These are phyloP conservation scores for Kluyveromyces sp. DNA, from an alignment of 1,139 yeast species.

Conservation along the genomic window DNA sequence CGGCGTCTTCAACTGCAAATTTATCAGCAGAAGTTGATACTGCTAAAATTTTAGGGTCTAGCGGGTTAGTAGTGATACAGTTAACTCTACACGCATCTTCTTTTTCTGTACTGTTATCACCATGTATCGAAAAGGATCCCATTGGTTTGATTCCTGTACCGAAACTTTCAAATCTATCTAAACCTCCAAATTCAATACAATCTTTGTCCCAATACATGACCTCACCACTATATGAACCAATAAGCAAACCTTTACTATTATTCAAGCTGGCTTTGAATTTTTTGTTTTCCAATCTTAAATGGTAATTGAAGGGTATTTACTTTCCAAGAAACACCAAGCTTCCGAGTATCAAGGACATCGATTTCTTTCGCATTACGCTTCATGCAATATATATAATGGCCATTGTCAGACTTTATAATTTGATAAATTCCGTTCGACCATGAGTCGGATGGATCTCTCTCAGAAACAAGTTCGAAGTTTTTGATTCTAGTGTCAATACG, in stretches of 20 bases:
- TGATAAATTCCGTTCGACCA: slow-evolving; percentile 20
- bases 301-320: slow-evolving; percentile 19
- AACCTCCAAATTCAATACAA: slow-evolving; percentile 25
- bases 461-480: slow-evolving; percentile 3
- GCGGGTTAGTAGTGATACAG: slow-evolving; percentile 16
- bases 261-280: slow-evolving; percentile 19
- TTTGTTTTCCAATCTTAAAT: slow-evolving; percentile 17
- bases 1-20: slow-evolving; percentile 5
- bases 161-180: slow-evolving; percentile 6
- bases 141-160: slow-evolving; percentile 6
- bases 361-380: slow-evolving; percentile 18
- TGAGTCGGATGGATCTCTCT: slow-evolving; percentile 1
- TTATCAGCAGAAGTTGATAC: slow-evolving; percentile 17
- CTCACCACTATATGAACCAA: slow-evolving; percentile 18
- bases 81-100: slow-evolving; percentile 11
- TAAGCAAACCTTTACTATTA: slow-evolving; percentile 14
- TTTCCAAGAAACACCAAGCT: slow-evolving; percentile 1
- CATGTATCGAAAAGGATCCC: not conserved
- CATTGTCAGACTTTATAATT: slow-evolving; percentile 21
- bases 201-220: slow-evolving; percentile 21
- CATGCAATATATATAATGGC: slow-evolving; percentile 20
- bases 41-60: slow-evolving; percentile 11
- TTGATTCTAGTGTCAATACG: slow-evolving; percentile 16
- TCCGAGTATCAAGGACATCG: slow-evolving; percentile 22
- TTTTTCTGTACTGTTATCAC: not conserved